phyloP scores from a whole-genome alignment of 495 filamentous ascomycete genomes.

The Trichoderma virens region DNA sequence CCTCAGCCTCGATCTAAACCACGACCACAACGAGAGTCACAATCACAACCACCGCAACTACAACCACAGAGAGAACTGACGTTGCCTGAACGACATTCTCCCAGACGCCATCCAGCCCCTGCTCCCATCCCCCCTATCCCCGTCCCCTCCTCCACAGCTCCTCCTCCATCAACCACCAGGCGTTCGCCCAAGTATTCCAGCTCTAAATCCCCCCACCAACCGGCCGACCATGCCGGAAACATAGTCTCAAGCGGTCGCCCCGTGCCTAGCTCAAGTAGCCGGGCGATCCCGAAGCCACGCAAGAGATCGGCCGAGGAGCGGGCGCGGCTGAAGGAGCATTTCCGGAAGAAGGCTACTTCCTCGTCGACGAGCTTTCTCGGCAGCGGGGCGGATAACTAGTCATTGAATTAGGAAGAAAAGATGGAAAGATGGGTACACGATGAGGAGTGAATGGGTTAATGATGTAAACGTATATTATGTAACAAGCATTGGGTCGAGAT shows the following conservation, averaged over 20 bases:
- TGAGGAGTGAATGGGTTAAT: neutral
- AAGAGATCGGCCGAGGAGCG: neutral
- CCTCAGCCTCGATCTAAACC: neutral
- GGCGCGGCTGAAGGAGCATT: conserved; percentile 6
- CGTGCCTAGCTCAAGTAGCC: neutral
- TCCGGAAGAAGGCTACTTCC: neutral
- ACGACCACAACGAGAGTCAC: neutral
- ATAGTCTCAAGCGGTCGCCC: neutral
- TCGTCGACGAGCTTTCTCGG: neutral
- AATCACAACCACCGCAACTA: neutral
- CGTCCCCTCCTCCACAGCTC: neutral
- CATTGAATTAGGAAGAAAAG: no score
- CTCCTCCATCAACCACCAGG: neutral
- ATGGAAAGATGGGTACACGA: neutral
- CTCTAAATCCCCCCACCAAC: neutral
- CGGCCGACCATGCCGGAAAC: neutral
- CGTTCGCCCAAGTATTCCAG: neutral
- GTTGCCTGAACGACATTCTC: neutral
- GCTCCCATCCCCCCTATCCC: neutral
- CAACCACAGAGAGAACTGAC: neutral
- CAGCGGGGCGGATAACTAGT: neutral
- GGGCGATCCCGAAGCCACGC: neutral
- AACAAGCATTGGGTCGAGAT: no score
- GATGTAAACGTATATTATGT: no score
- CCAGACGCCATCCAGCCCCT: neutral